Base-by-base conservation (phyloP, 331 rosid species). In the Dryas integrifolia region DNA sequence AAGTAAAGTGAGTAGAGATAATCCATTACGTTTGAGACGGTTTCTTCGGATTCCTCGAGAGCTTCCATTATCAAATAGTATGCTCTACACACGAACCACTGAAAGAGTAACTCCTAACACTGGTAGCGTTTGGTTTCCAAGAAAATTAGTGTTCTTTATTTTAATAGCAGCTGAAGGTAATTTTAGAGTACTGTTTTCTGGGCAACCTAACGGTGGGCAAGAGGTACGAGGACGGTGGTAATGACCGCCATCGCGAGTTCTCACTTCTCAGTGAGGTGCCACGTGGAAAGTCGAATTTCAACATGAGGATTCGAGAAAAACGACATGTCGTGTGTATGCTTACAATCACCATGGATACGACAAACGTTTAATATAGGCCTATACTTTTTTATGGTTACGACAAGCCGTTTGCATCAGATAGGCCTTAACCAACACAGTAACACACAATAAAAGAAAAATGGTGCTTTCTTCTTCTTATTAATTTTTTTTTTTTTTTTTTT, bases 21-120 rank as follows among this genome's bases (percentile, higher is more conserved):
- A 55, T 56, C 52, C 64, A 30, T 45, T 72, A 72, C 76, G 14
- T 62, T 62, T 8, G 67, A 40, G 50, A 62, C 59, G 4, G 65
- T 10, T 46, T 78, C 81, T 65, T 78, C 83, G 11, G 81, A 69
- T 24, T 61, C 41, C 71, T 81, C 82, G 30, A 24, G 35, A 11
- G 58, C 65, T 75, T 71, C 86, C 86, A 82, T 82, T 51, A 64
- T 48, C 72, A 50, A 72, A 40, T 15, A 1, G 40, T 11, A 10
- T 6, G 49, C 15, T 30, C 59, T 67, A 14, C 11, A 39, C 49
- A n/a, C 16, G 47, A 18, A 43, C 52, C 51, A 52, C 12, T 48
- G 6, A 38, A 68, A 8, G n/a, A 30, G 7, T 40, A 55, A 12
- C 13, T 40, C n/a, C 41, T 43, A 4, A 56, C 7, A 21, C 18